Conservation (phyloP, 805 yeast species). For the Lipomyces mesembrius region DNA sequence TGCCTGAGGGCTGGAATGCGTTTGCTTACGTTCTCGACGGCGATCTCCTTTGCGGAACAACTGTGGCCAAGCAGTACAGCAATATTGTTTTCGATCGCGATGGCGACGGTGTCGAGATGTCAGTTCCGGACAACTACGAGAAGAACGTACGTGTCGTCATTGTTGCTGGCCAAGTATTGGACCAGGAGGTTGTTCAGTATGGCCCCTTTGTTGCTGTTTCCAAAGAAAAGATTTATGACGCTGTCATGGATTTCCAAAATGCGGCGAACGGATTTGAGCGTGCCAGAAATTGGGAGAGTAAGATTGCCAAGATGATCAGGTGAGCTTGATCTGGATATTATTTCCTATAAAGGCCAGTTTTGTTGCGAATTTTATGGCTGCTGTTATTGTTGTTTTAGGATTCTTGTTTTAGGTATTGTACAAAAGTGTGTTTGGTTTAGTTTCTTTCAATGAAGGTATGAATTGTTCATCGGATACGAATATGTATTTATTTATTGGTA, state of each 20-base stretch:
- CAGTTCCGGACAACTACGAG: slow-evolving; percentile 35
- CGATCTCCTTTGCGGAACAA: slow-evolving; percentile 34
- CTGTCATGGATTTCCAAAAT: slow-evolving; percentile 70
- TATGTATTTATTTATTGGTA: no score
- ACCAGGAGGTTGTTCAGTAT: slow-evolving; percentile 69
- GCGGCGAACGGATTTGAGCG: slow-evolving; percentile 46
- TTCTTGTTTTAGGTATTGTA: no score
- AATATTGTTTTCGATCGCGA: slow-evolving; percentile 38
- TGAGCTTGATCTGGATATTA: no score
- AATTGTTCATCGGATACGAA: no score
- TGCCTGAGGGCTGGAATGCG: slow-evolving; percentile 47
- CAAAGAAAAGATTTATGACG: slow-evolving; percentile 66
- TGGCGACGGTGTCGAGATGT: slow-evolving; percentile 39
- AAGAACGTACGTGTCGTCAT: slow-evolving; percentile 36
- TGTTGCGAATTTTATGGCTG: no score
- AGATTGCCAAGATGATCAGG: slow-evolving; percentile 40
- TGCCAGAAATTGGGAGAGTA: slow-evolving; percentile 45
- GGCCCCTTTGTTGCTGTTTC: slow-evolving; percentile 89
- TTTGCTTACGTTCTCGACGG: slow-evolving; percentile 43
- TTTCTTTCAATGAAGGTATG: neutral
- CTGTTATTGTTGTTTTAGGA: no score
- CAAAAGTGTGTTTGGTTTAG: no score
- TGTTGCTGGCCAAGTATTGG: slow-evolving; percentile 42
- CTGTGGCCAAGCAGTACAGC: slow-evolving; percentile 31
- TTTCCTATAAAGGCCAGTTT: no score